Evolutionary conservation across 2,329 filamentous ascomycete genomes (phyloP).

Genomic region (Penicillium griseofulvum): DNA sequence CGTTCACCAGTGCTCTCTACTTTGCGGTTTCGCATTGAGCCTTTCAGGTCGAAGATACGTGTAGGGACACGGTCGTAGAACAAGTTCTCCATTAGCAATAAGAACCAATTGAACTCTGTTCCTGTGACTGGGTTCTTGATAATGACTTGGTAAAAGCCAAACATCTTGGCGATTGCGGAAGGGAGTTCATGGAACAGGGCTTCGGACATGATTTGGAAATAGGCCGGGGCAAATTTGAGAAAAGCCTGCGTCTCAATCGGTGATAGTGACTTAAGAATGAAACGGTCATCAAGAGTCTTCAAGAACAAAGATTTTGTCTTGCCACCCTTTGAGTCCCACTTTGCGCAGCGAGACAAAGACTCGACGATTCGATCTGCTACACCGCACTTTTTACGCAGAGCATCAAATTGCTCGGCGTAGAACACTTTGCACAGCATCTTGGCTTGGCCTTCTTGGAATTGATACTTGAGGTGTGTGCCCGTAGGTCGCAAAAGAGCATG

Average conservation of each 20-base stretch:
- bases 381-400: slow-evolving; percentile 85
- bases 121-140: slow-evolving; percentile 93
- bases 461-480: slow-evolving; percentile 92
- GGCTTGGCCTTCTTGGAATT: slow-evolving; percentile 89
- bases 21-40: slow-evolving; percentile 97
- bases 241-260: slow-evolving; percentile 92
- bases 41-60: slow-evolving; percentile 92
- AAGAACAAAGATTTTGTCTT: slow-evolving; percentile 97
- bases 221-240: slow-evolving; percentile 90
- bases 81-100: slow-evolving; percentile 94
- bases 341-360: slow-evolving; percentile 88
- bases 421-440: slow-evolving; percentile 98
- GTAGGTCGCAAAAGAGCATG: slow-evolving; percentile 78
- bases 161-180: slow-evolving; percentile 97
- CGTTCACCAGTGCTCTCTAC: slow-evolving; percentile 94
- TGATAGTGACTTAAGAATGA: slow-evolving; percentile 88
- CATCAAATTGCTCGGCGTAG: slow-evolving; percentile 97
- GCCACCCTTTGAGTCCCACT: slow-evolving; percentile 97
- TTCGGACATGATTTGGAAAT: slow-evolving; percentile 96
- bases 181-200: slow-evolving; percentile 93
- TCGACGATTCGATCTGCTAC: slow-evolving; percentile 92
- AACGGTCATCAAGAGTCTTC: slow-evolving; percentile 91
- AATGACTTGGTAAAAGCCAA: slow-evolving; percentile 94
- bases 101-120: slow-evolving; percentile 89
- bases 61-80: slow-evolving; percentile 93